Conservation (phyloP, 345 rosid genomes). For the Eucalyptus decipiens region DNA sequence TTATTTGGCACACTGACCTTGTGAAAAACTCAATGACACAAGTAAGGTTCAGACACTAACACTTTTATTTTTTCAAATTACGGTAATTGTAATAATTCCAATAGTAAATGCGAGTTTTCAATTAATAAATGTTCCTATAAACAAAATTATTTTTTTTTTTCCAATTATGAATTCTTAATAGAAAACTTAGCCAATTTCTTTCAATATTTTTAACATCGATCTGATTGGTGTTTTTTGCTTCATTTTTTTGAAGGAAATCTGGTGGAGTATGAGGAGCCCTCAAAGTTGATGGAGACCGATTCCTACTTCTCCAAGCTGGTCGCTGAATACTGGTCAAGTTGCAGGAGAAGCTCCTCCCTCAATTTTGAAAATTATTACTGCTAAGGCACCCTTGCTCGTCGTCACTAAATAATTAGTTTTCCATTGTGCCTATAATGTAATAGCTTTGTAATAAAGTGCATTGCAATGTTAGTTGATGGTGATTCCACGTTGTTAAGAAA, state of each 20-base stretch:
- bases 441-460: not conserved
- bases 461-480: not conserved
- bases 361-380: not conserved
- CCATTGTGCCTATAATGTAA: not conserved
- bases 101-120: not conserved
- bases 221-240: not conserved
- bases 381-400: not conserved
- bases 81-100: not conserved
- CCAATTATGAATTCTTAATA: not conserved
- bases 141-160: not conserved
- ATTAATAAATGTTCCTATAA: not conserved
- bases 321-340: conserved; percentile 69
- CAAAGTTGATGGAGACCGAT: conserved; percentile 51
- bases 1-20: not conserved
- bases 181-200: not conserved
- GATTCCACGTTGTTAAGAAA: not conserved
- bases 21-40: not conserved
- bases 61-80: not conserved
- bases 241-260: conserved; percentile 30
- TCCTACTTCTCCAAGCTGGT: conserved; percentile 72
- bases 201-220: not conserved
- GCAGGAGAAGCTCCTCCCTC: conserved; percentile 24
- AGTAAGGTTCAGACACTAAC: not conserved
- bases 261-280: conserved; percentile 61
- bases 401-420: not conserved